Evolutionary conservation across 2,329 filamentous ascomycete species (phyloP).

Genomic region (Knoxdaviesia capensis): DNA sequence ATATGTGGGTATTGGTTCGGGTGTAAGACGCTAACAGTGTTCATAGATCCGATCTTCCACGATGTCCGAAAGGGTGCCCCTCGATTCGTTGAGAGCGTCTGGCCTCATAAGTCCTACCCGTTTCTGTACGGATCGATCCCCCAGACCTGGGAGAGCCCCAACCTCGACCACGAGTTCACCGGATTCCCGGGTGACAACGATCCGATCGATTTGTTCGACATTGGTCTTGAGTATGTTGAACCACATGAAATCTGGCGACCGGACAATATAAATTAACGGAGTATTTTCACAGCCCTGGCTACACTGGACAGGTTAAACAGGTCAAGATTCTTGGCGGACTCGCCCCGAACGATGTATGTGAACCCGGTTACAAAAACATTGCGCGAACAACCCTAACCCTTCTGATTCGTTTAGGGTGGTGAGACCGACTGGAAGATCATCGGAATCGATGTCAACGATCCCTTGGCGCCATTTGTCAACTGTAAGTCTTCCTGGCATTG

Average conservation of each 20-base stretch:
- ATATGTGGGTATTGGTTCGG: not conserved
- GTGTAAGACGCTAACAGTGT: no score
- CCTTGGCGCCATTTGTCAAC: conserved; percentile 14
- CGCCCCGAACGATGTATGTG: conserved; percentile 16
- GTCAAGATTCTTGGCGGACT: conserved; percentile 20
- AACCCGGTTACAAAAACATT: not conserved
- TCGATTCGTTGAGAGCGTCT: conserved; percentile 19
- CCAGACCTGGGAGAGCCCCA: conserved; percentile 23
- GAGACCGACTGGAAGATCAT: conserved; percentile 21
- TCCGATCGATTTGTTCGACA: conserved; percentile 20
- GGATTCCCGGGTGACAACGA: conserved; percentile 18
- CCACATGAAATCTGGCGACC: not conserved
- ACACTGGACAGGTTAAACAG: conserved; percentile 18
- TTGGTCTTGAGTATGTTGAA: conserved; percentile 12
- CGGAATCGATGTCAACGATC: conserved; percentile 16
- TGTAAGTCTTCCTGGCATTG: conserved; percentile 8
- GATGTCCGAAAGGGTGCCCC: conserved; percentile 16
- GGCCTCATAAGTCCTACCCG: conserved; percentile 21
- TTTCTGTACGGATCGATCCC: conserved; percentile 23
- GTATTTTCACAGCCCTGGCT: conserved; percentile 7
- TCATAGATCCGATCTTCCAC: conserved; percentile 19
- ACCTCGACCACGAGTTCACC: conserved; percentile 17
- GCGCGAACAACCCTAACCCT: not conserved
- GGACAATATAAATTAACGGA: no score
- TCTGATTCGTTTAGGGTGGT: conserved; percentile 8